Percentiles rank a stretch among this genome's conserved stretches.
These are phyloP conservation scores for Acanthamoeba quina DNA, from an alignment of 208 protist genomes.

Conservation along the genomic window DNA sequence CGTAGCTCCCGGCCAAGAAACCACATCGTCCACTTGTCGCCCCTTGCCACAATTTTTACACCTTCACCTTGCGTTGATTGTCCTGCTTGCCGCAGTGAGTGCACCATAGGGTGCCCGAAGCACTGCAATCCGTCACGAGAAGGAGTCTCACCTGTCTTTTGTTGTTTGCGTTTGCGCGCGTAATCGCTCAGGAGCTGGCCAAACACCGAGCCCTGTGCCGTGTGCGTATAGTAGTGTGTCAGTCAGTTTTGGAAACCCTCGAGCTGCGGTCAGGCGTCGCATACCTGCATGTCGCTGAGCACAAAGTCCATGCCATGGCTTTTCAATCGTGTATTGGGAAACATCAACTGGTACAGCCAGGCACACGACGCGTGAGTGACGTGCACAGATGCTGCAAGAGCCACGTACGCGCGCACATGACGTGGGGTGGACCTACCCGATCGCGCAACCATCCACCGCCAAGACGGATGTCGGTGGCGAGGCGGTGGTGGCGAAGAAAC, in stretches of 20 bases:
- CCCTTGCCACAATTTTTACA: not conserved
- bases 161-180: not conserved
- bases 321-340: not conserved
- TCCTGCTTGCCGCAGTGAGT: not conserved
- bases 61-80: not conserved
- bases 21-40: slow-evolving; percentile 16
- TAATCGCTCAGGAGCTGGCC: not conserved
- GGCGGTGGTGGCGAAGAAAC: not conserved
- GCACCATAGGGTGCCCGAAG: not conserved
- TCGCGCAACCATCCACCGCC: slow-evolving; percentile 18
- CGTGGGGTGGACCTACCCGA: not conserved
- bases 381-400: not conserved
- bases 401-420: not conserved
- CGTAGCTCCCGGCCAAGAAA: not conserved
- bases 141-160: too few relatives aligned
- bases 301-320: slow-evolving; percentile 32
- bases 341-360: not conserved
- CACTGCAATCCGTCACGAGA: too few relatives aligned
- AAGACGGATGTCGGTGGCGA: not conserved
- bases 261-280: not conserved
- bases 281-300: slow-evolving; percentile 19
- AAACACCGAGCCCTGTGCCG: not conserved
- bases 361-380: not conserved
- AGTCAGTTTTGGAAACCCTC: not conserved
- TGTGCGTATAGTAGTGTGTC: not conserved